phyloP scores from a whole-genome alignment of 345 rosid genomes.

The Pelargonium nanum region DNA sequence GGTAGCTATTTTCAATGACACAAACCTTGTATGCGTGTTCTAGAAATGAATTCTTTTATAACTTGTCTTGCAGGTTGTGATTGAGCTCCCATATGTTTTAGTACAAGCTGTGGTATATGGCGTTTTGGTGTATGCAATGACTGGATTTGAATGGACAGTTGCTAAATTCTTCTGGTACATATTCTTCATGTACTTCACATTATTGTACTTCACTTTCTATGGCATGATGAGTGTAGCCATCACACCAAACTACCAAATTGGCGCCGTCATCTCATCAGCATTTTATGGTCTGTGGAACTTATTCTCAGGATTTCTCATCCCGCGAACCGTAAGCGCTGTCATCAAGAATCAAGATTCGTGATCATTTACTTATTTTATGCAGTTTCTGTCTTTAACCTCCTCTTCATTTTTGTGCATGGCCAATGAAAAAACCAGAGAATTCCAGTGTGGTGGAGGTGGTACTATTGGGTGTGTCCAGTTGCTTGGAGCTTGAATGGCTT shows the following conservation, averaged over 20 bases:
- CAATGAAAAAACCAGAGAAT: no score
- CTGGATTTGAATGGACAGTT: conserved; percentile 25
- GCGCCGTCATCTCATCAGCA: conserved; percentile 20
- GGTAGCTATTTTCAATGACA: background rate
- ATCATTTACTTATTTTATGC: no score
- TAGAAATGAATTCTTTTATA: background rate
- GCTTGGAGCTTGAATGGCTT: conserved; percentile 38
- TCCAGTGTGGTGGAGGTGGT: conserved; percentile 50
- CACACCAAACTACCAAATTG: conserved; percentile 35
- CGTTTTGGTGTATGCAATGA: conserved; percentile 28
- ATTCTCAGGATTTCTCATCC: conserved; percentile 31
- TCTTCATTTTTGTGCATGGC: background rate
- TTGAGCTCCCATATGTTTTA: conserved; percentile 34
- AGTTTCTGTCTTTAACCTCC: no score
- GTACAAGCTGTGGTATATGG: conserved; percentile 23
- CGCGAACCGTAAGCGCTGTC: conserved; percentile 23
- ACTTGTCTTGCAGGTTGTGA: conserved; percentile 21
- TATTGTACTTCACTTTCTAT: conserved; percentile 36
- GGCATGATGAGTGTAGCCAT: conserved; percentile 35
- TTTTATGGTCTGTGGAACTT: conserved; percentile 31
- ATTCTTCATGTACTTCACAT: conserved; percentile 34
- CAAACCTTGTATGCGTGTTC: no score
- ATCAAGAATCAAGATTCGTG: no score
- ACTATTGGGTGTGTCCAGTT: conserved; percentile 32
- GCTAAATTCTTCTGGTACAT: conserved; percentile 14